Conservation (phyloP, 1,139 yeast species). For the Suhomyces maxii region DNA sequence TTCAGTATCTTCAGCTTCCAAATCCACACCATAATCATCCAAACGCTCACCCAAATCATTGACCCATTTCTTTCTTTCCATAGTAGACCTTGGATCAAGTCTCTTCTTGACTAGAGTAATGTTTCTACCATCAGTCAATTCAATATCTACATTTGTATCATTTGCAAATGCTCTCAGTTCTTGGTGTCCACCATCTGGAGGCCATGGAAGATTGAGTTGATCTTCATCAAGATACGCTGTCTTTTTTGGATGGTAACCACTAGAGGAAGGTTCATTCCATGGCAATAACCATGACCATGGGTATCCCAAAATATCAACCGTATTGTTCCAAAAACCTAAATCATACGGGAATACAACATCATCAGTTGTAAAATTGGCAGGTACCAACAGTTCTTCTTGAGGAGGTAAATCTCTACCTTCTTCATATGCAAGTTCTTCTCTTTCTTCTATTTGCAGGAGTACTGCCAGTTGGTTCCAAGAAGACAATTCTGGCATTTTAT, state of each 20-base stretch:
- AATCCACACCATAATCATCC: slow-evolving; percentile 85
- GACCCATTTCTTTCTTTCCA: slow-evolving; percentile 57
- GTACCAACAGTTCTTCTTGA: slow-evolving; percentile 10
- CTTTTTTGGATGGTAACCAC: slow-evolving; percentile 52
- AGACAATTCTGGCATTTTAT: slow-evolving; percentile 44
- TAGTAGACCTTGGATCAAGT: slow-evolving; percentile 22
- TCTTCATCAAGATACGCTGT: slow-evolving; percentile 59
- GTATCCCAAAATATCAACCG: slow-evolving; percentile 52
- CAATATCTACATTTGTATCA: slow-evolving; percentile 19
- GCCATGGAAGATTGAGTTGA: slow-evolving; percentile 75
- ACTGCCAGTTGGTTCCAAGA: slow-evolving; percentile 44
- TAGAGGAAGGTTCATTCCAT: slow-evolving; percentile 51
- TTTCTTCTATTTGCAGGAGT: slow-evolving; percentile 19
- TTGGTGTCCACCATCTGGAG: slow-evolving; percentile 75
- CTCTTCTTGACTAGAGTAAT: slow-evolving; percentile 16
- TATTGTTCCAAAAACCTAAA: slow-evolving; percentile 58
- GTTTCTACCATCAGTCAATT: slow-evolving; percentile 10
- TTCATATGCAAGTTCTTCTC: not conserved
- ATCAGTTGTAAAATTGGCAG: slow-evolving; percentile 47
- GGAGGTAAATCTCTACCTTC: not conserved
- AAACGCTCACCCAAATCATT: slow-evolving; percentile 81
- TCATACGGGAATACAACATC: slow-evolving; percentile 83
- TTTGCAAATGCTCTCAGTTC: slow-evolving; percentile 22
- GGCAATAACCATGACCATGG: slow-evolving; percentile 67
- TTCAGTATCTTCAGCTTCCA: slow-evolving; percentile 52